Base-by-base conservation (phyloP, 805 yeast species). In the Osmozyma mogii region DNA sequence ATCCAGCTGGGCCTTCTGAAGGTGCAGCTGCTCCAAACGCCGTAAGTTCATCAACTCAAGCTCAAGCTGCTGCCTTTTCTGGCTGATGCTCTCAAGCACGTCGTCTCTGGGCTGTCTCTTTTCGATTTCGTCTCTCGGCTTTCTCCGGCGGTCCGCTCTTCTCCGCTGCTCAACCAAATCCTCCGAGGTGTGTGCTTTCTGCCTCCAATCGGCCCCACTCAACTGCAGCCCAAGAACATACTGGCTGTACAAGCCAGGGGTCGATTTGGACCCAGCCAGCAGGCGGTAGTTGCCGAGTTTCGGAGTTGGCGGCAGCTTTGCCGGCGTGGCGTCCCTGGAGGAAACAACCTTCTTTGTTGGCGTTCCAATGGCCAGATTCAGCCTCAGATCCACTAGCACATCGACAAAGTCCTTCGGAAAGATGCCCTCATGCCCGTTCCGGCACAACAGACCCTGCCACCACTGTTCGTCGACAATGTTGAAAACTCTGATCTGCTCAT, bases 371-470 rank as follows among this genome's bases (percentile, higher is more conserved):
- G 6, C 34, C 32, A 7, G 44, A 27, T 4, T 32, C 28, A 4
- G 35, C 28, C 13, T 48, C 30, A 11, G 56, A 44, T 8, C 27
- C 20, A 17, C 29, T 28, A 78, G 43, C 12, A 75, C 47, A 35
- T 73, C 76, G 5, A 87, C 96, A 49, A 79, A 88, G 45, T 88
- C 89, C 22, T 79, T 69, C 1, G 98, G 97, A 47, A 92, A 92
- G 27, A 75, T 65, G 0, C 98, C 98, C 22, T 75, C 73, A 43
- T 84, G 74, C 37, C 77, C 83, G 56, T 84, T 87, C 48, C 97
- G 68, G 40, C 76, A 60, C 32, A 89, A 68, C 37, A 69, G 65
- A 2, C 98, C 98, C 45, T 75, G 83, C 81, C 89, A 87, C 94
- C 95, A 85, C 45, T 78, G 78, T 12, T 94, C 95, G 49, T 92